Evolutionary conservation across 2,329 filamentous ascomycete species (phyloP).

Genomic region (Epichloe bromicola): DNA sequence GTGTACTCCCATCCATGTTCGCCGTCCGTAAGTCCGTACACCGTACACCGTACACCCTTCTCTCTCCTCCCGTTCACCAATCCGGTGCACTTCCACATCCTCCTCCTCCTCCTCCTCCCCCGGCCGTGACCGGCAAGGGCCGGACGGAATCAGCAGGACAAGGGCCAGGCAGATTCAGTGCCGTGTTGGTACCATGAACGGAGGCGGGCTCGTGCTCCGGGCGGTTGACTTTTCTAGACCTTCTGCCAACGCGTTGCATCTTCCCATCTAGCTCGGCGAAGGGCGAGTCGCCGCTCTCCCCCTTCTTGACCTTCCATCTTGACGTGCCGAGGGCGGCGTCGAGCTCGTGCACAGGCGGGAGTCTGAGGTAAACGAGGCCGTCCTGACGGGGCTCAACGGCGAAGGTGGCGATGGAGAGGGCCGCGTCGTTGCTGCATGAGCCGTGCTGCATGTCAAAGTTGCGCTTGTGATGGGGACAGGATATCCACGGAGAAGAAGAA

Average conservation of each 20-base stretch:
- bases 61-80: constrained; percentile 21
- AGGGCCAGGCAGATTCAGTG: not conserved
- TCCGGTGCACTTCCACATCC: constrained; percentile 30
- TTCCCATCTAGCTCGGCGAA: constrained; percentile 33
- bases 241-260: constrained; percentile 15
- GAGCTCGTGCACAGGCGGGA: constrained; percentile 70
- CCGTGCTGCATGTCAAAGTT: constrained; percentile 70
- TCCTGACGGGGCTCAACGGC: constrained; percentile 58
- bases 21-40: not conserved
- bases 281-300: constrained; percentile 36
- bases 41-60: not conserved
- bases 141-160: constrained; percentile 20
- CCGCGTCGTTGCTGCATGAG: constrained; percentile 59
- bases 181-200: too few species aligned
- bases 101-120: constrained; percentile 11
- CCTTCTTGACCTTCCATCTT: constrained; percentile 66
- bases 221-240: constrained; percentile 24
- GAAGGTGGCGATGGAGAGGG: constrained; percentile 73
- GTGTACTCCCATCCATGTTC: not conserved
- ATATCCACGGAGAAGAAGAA: constrained; percentile 53
- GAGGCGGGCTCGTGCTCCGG: constrained; percentile 16
- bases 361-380: constrained; percentile 65
- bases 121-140: constrained; percentile 15
- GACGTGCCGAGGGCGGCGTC: constrained; percentile 66
- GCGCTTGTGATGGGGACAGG: constrained; percentile 79